Evolutionary conservation across 495 filamentous ascomycete genomes (phyloP).

Genomic region (Aspergillus funiculosus): DNA sequence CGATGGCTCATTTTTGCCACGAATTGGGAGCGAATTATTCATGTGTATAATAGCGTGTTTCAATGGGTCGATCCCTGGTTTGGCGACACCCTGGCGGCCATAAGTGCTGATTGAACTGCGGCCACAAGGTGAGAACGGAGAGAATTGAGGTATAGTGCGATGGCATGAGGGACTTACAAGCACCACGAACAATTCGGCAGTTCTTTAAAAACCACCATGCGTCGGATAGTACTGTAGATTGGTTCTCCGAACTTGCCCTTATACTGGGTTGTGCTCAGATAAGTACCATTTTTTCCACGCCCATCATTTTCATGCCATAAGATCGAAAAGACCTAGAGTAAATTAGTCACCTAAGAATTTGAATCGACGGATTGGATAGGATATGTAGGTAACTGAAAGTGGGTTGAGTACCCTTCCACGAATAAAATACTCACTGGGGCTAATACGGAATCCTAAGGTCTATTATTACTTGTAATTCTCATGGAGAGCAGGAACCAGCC

Average conservation of each 20-base stretch:
- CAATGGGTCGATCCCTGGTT: constrained; percentile 23
- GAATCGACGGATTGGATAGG: no score
- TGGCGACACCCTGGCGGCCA: constrained; percentile 28
- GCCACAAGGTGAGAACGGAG: not conserved
- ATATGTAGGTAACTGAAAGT: not conserved
- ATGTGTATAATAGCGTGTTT: constrained; percentile 39
- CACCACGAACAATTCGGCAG: constrained; percentile 25
- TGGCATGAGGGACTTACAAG: constrained; percentile 23
- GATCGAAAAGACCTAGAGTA: constrained; percentile 27
- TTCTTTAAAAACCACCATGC: constrained; percentile 30
- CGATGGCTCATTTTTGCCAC: constrained; percentile 14
- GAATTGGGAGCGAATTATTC: constrained; percentile 12
- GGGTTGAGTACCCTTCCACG: constrained; percentile 12
- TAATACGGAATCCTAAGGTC: not conserved
- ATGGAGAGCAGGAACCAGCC: not conserved
- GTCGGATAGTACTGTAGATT: constrained; percentile 28
- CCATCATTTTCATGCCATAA: constrained; percentile 29
- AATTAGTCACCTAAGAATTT: no score
- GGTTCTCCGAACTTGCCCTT: constrained; percentile 21
- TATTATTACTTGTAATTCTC: not conserved
- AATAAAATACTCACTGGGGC: not conserved
- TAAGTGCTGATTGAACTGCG: constrained; percentile 36
- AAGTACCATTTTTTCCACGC: constrained; percentile 13
- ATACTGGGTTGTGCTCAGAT: constrained; percentile 6
- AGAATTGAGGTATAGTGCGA: not conserved